Evolutionary conservation across 768 basidiomycete species (phyloP).

Genomic region (Boletus edulis): DNA sequence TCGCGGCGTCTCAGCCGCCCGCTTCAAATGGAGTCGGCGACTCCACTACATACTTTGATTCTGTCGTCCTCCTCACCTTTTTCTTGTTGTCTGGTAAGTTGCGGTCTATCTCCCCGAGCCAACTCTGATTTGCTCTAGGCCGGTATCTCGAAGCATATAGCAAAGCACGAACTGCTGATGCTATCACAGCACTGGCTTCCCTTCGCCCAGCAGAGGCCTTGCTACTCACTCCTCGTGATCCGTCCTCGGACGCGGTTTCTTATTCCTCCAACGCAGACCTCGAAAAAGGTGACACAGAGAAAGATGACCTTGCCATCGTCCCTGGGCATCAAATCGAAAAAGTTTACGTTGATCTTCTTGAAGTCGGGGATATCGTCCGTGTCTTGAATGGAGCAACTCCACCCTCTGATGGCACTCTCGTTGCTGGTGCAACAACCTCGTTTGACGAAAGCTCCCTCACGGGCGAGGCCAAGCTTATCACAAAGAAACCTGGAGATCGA

Average conservation of each 20-base stretch:
- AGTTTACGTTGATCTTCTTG: slow-evolving; percentile 59
- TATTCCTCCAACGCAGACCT: slow-evolving; percentile 25
- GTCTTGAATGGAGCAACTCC: slow-evolving; percentile 71
- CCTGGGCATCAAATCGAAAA: slow-evolving; percentile 34
- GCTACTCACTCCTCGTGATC: slow-evolving; percentile 37
- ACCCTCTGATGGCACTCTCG: slow-evolving; percentile 70
- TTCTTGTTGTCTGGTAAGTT: slow-evolving; percentile 67
- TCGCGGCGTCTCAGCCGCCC: slow-evolving; percentile 47
- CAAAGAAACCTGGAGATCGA: slow-evolving; percentile 58
- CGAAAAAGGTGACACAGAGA: slow-evolving; percentile 36
- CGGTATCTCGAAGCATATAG: slow-evolving; percentile 65
- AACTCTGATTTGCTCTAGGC: slow-evolving; percentile 35
- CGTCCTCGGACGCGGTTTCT: background rate
- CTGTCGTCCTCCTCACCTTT: slow-evolving; percentile 76
- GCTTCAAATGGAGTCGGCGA: slow-evolving; percentile 42
- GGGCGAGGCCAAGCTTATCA: slow-evolving; percentile 66
- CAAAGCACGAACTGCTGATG: slow-evolving; percentile 69
- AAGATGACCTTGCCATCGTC: slow-evolving; percentile 9
- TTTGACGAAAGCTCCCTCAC: slow-evolving; percentile 89
- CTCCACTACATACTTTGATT: slow-evolving; percentile 76
- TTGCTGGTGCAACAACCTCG: slow-evolving; percentile 40
- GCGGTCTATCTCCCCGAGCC: background rate
- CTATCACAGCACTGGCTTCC: slow-evolving; percentile 63
- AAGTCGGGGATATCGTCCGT: slow-evolving; percentile 76
- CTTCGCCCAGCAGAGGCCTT: slow-evolving; percentile 66